Evolutionary conservation across 2,329 filamentous ascomycete species (phyloP).

Genomic region (Fusarium phyllophilum): DNA sequence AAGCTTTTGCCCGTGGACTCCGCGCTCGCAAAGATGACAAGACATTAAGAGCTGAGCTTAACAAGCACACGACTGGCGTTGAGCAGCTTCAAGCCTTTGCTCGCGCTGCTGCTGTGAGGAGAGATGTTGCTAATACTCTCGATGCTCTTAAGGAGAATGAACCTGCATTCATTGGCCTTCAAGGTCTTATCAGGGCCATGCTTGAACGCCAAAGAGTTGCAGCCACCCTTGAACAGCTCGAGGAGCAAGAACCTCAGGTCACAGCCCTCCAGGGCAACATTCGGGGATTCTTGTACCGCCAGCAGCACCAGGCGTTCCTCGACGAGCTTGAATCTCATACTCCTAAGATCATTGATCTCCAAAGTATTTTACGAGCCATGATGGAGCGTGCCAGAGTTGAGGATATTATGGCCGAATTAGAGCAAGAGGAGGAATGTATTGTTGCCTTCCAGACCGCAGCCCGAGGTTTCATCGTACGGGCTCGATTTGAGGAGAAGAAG

Average conservation of each 20-base stretch:
- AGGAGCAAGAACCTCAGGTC: slow-evolving; percentile 66
- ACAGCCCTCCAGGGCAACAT: slow-evolving; percentile 72
- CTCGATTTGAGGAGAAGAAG: slow-evolving; percentile 83
- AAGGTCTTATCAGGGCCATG: slow-evolving; percentile 71
- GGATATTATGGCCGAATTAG: slow-evolving; percentile 77
- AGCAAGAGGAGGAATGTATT: slow-evolving; percentile 83
- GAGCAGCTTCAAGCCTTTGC: slow-evolving; percentile 62
- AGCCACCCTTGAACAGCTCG: slow-evolving; percentile 64
- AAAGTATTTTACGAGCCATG: slow-evolving; percentile 82
- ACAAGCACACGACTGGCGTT: slow-evolving; percentile 55
- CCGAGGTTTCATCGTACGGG: slow-evolving; percentile 78
- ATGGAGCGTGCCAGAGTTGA: slow-evolving; percentile 79
- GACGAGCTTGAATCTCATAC: slow-evolving; percentile 76
- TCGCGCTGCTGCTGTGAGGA: slow-evolving; percentile 65
- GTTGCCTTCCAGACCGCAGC: slow-evolving; percentile 78
- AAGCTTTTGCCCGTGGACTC: slow-evolving; percentile 61
- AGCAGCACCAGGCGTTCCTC: slow-evolving; percentile 70
- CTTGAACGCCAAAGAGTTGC: slow-evolving; percentile 63
- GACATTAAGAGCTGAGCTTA: slow-evolving; percentile 60
- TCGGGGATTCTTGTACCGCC: slow-evolving; percentile 72
- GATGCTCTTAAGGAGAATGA: slow-evolving; percentile 60
- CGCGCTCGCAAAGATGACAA: slow-evolving; percentile 31
- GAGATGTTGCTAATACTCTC: slow-evolving; percentile 59
- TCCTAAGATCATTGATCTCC: slow-evolving; percentile 73
- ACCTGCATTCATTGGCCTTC: slow-evolving; percentile 60